Conservation (phyloP, 148 eudicot genomes). For the Persicaria maculosa region DNA sequence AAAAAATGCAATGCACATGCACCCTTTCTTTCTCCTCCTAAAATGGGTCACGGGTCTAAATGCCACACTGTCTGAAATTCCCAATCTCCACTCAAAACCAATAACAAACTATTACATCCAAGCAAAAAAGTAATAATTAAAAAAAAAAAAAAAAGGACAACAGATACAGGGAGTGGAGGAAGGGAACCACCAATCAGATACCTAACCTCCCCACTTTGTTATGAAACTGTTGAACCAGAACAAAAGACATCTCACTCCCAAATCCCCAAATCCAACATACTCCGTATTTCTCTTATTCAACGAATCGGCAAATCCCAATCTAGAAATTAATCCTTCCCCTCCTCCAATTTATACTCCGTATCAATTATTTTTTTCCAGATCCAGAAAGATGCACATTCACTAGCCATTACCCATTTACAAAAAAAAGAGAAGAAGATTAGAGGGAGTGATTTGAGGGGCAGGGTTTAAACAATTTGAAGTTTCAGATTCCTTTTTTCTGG, state of each 20-base stretch:
- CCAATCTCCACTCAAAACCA: background rate
- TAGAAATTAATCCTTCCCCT: background rate
- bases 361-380: background rate
- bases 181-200: slow-evolving; percentile 8
- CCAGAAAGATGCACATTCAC: background rate
- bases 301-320: background rate
- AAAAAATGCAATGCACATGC: background rate
- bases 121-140: too few relatives aligned
- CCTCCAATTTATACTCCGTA: background rate
- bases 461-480: background rate
- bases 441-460: background rate
- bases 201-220: slow-evolving; percentile 1
- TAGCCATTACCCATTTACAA: too few relatives aligned
- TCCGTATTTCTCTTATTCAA: too few relatives aligned
- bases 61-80: background rate
- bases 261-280: background rate
- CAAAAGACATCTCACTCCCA: background rate
- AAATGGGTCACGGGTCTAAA: background rate
- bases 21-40: background rate
- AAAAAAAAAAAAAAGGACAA: background rate
- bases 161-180: background rate
- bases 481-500: background rate
- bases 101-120: too few relatives aligned
- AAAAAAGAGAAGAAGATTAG: background rate
- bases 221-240: background rate